Conservation (phyloP, 495 filamentous ascomycete species). For the Paragyromitra xinjiangensis region DNA sequence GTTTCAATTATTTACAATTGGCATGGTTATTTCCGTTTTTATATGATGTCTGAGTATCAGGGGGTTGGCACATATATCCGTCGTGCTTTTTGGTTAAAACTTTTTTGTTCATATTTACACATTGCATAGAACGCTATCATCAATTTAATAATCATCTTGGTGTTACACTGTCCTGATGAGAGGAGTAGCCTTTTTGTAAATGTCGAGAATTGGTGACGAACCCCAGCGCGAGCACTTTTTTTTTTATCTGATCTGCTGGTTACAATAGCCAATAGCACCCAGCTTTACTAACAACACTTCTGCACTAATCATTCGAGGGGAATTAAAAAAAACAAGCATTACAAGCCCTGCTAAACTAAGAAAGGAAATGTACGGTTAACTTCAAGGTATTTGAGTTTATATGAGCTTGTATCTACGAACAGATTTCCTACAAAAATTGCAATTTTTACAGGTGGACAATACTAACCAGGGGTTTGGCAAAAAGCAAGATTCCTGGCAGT, state of each 20-base stretch:
- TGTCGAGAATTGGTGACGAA: background rate
- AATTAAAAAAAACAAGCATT: background rate
- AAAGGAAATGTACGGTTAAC: background rate
- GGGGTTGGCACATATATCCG: conserved; percentile 27
- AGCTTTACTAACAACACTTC: background rate
- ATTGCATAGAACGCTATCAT: conserved; percentile 39
- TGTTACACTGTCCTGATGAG: background rate
- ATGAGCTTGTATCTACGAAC: conserved; percentile 20
- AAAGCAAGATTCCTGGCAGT: background rate
- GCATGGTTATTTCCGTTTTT: conserved; percentile 26
- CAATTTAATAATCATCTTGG: conserved; percentile 43
- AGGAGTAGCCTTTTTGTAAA: conserved; percentile 10
- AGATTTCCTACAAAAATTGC: background rate
- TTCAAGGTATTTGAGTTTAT: conserved; percentile 5
- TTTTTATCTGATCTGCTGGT: no score
- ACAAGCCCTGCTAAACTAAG: background rate
- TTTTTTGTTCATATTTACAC: conserved; percentile 48
- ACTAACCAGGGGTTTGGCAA: background rate
- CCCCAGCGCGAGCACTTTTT: background rate
- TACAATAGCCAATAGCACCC: no score
- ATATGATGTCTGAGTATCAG: conserved; percentile 26
- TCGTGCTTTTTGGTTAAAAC: conserved; percentile 31
- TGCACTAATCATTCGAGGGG: background rate
- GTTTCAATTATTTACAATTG: conserved; percentile 30
- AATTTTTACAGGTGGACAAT: background rate